Base-by-base conservation (phyloP, 495 filamentous ascomycete genomes). In the Penicillium diatomitis region DNA sequence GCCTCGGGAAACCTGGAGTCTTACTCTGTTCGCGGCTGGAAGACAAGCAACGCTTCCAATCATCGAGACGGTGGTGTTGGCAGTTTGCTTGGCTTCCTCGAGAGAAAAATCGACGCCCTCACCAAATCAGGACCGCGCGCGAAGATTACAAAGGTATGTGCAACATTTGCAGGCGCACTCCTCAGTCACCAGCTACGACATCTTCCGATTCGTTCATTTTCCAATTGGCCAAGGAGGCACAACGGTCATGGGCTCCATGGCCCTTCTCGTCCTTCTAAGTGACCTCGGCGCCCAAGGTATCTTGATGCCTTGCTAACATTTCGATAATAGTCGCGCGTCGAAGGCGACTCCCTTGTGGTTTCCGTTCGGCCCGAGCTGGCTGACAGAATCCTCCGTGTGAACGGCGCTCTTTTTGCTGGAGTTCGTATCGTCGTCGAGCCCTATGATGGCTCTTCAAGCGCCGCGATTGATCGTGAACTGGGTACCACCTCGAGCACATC, bases 81-180 rank as follows among this genome's bases (percentile, higher is more conserved):
- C 53, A 77, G 78, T 45, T 74, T 95, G 32, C 64, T 90, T 41
- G 72, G 70, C 43, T 97, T 91, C 67, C 74, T 96, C 48, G 89
- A 96, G 48, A 50, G 60, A 53, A 52, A 71, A 79, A 84, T 61
- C 92, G 91, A 68, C 76, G 81, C 49, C 75, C 72, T 49, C 31
- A 59, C 34, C 38, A 76, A 68, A 73, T 72, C 64, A 65, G 69
- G 67, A 68, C 63, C 69, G 52, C 70, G 68, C 52, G 71, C 87
- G 51, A 86, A 72, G 61, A 84, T 95, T 50, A 84, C 79, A 73
- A 90, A 90, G 84, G 89, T 95, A 88, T 79, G 82, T 83, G 66
- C 72, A 70, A 75, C 63, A 71, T 58, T 61, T 67, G 60, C 65
- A 65, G 66, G 63, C 48, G 64, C 70, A 71, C 63, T 75, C 68